Base-by-base conservation (phyloP, 2,329 filamentous ascomycete genomes). In the Gremmenia infestans region DNA sequence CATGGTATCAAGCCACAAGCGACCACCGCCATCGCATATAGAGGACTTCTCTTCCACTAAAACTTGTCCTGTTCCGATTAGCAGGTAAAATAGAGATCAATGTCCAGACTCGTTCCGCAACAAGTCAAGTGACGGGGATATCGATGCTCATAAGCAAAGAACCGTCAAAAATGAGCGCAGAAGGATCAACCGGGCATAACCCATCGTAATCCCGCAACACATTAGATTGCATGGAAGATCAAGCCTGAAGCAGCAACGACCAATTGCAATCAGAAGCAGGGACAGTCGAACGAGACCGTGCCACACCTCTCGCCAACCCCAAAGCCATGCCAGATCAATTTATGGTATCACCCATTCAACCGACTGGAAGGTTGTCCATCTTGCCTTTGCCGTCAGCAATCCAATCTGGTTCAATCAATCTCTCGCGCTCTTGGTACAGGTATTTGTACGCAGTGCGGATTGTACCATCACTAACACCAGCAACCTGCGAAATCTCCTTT, bases 401-500 rank as follows among this genome's bases (percentile, higher is more conserved):
- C 84, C 90, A 93, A 58, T 88, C 83, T 51, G 83, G 77, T 63
- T 88, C 85, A 66, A 97, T 83, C 56, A 99, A 75, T 59, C 82
- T 79, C 54, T 93, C 85, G 50, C 85, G 83, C 49, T 87, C 85
- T 17, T 80, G 78, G 70, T 92, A 93, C 49, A 99, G 79, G 67
- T 89, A 86, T 70, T 94, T 94, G 78, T 97, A 99, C 0, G 93
- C 92, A 25, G 90, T 95, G 67, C 95, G 92, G 66, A 99, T 96
- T 0, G 94, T 99, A 54, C 94, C 92, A 69, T 99, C 95, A 70
- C 91, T 97, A 28, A 99, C 94, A 62, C 91, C 90, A 1, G 89
- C 91, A 17, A 94, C 87, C 23, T 74, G 73, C 5, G 91, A 89
- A 65, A 99, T 97, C 59, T 95, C 88, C 72, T 92, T 92, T n/a